phyloP scores from a whole-genome alignment of 1,139 yeast species.

The Suhomyces coccinellae region DNA sequence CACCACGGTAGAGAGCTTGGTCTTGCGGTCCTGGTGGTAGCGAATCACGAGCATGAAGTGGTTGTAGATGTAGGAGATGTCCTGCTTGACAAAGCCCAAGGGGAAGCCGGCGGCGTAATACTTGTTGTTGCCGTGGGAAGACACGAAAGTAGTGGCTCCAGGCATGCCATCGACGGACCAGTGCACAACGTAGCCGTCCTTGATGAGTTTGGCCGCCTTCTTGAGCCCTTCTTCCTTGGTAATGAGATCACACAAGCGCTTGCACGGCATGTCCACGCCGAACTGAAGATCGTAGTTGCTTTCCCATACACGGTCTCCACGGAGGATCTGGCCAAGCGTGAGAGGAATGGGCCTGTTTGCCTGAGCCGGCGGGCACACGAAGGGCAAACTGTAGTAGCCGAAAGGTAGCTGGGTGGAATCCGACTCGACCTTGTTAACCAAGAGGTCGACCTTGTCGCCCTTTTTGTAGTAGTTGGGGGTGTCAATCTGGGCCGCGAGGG shows the following conservation, averaged over 20 bases:
- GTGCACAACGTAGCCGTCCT: slow-evolving; percentile 73
- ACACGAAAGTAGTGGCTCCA: slow-evolving; percentile 82
- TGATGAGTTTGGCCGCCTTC: slow-evolving; percentile 62
- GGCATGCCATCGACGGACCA: slow-evolving; percentile 87
- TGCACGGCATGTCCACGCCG: slow-evolving; percentile 65
- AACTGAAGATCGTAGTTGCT: slow-evolving; percentile 66
- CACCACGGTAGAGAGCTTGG: slow-evolving; percentile 61
- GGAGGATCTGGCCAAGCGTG: slow-evolving; percentile 72
- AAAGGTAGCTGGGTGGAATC: slow-evolving; percentile 77
- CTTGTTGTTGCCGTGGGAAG: slow-evolving; percentile 56
- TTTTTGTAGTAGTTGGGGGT: slow-evolving; percentile 32
- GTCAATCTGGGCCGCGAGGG: slow-evolving; percentile 12
- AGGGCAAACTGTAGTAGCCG: slow-evolving; percentile 74
- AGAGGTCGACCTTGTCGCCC: slow-evolving; percentile 67
- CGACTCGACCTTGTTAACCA: slow-evolving; percentile 78
- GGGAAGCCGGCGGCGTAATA: slow-evolving; percentile 90
- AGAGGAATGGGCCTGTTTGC: slow-evolving; percentile 60
- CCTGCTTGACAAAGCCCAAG: slow-evolving; percentile 65
- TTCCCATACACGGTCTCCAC: slow-evolving; percentile 80
- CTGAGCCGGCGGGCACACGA: slow-evolving; percentile 71
- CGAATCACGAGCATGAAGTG: slow-evolving; percentile 81
- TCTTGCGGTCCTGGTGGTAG: slow-evolving; percentile 55
- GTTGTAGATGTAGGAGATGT: slow-evolving; percentile 63
- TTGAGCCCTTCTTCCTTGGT: slow-evolving; percentile 51
- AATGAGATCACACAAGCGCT: slow-evolving; percentile 62